Conservation (phyloP, 371 early-diverging fungal species). For the Capniomyces stellatus region DNA sequence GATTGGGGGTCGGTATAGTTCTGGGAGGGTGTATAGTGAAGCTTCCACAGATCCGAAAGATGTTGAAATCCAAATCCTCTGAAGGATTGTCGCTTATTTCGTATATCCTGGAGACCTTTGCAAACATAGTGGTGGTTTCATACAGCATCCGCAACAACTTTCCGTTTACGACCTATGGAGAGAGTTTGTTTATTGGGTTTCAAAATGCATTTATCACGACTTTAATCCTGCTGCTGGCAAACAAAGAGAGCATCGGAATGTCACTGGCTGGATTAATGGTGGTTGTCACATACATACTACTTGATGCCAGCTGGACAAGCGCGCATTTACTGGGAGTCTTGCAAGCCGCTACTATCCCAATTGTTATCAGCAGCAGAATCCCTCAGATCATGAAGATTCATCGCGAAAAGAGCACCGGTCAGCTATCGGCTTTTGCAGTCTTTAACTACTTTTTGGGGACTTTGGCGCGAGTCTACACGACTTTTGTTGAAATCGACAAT, state of each 20-base stretch:
- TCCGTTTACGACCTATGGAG: conserved; percentile 88
- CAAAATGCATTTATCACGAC: conserved; percentile 62
- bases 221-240: conserved; percentile 44
- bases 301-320: conserved; percentile 27
- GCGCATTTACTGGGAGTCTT: conserved; percentile 32
- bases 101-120: conserved; percentile 65
- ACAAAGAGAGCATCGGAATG: conserved; percentile 19
- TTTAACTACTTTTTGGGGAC: conserved; percentile 69
- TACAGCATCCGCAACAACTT: conserved; percentile 67
- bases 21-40: conserved; percentile 78
- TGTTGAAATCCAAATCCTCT: conserved; percentile 47
- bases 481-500: conserved; percentile 73
- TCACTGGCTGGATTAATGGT: conserved; percentile 9
- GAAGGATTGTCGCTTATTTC: conserved; percentile 63
- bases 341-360: conserved; percentile 62
- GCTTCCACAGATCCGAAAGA: conserved; percentile 88
- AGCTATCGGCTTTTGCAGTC: conserved; percentile 71
- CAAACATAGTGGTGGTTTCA: conserved; percentile 53
- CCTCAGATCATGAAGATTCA: conserved; percentile 76
- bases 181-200: conserved; percentile 51
- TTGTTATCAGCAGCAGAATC: conserved; percentile 55
- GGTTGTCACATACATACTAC: conserved; percentile 27
- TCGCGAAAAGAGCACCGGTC: conserved; percentile 63
- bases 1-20: conserved; percentile 79
- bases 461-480: conserved; percentile 77